These are phyloP conservation scores for Arachnomyces sp. DNA, from an alignment of 2,329 filamentous ascomycete species.

Conservation along the genomic window DNA sequence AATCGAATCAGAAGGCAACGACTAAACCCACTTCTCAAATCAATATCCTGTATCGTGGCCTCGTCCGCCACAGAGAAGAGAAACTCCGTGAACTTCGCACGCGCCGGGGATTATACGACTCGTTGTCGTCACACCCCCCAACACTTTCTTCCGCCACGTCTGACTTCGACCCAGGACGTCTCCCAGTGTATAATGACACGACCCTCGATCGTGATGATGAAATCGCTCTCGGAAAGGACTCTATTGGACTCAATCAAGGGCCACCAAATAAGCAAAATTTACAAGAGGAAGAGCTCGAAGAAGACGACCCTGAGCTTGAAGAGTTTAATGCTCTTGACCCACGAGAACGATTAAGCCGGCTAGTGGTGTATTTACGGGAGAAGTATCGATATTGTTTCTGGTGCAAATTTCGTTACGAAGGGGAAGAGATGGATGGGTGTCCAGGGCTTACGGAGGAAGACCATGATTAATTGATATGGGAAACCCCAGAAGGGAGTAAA, in stretches of 20 bases:
- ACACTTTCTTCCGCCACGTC: slow-evolving; percentile 20
- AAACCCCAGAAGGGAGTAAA: too few species aligned
- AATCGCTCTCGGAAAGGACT: slow-evolving; percentile 52
- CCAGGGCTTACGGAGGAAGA: slow-evolving; percentile 84
- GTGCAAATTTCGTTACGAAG: slow-evolving; percentile 78
- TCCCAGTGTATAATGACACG: slow-evolving; percentile 53
- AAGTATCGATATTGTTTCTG: slow-evolving; percentile 85
- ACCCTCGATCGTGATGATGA: slow-evolving; percentile 67
- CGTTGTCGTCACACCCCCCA: slow-evolving; percentile 36
- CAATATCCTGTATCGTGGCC: slow-evolving; percentile 70
- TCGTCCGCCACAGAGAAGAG: slow-evolving; percentile 63
- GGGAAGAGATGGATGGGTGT: slow-evolving; percentile 73
- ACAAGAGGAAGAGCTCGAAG: slow-evolving; percentile 50
- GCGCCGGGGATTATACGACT: slow-evolving; percentile 60
- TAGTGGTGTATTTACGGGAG: slow-evolving; percentile 63
- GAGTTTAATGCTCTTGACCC: slow-evolving; percentile 66
- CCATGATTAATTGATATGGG: slow-evolving; percentile 46
- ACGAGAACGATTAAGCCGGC: slow-evolving; percentile 56
- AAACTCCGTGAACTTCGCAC: slow-evolving; percentile 60
- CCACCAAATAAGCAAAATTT: too few species aligned
- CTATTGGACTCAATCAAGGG: slow-evolving; percentile 13
- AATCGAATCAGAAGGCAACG: slow-evolving; percentile 15
- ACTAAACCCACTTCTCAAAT: slow-evolving; percentile 57
- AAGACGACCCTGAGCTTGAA: slow-evolving; percentile 73
- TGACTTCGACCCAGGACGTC: slow-evolving; percentile 23